A percentile compares a stretch with the other conserved stretches of the same genome.
These are phyloP conservation scores for Mycena epipterygia DNA, from an alignment of 768 basidiomycete species.

Conservation along the genomic window DNA sequence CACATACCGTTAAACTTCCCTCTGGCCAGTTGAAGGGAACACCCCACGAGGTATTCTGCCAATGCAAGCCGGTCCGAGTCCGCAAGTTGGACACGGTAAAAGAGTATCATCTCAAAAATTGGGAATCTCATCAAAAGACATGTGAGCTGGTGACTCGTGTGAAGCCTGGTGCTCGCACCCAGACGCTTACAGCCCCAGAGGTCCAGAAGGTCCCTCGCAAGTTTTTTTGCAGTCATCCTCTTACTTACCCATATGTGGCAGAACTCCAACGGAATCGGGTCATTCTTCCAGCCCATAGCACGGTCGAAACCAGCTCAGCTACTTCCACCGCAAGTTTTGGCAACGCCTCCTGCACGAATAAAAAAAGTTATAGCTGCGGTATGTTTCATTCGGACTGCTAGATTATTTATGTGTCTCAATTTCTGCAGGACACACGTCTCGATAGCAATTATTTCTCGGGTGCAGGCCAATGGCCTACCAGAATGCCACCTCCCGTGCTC, in stretches of 20 bases:
- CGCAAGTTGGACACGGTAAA: neutral
- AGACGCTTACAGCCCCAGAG: neutral
- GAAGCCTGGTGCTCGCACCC: neutral
- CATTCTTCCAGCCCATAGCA: too few relatives aligned
- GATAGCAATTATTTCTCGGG: neutral
- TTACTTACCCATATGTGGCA: too few relatives aligned
- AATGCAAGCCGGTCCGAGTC: neutral
- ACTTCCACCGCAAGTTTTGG: too few relatives aligned
- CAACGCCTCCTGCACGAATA: too few relatives aligned
- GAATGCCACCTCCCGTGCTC: neutral
- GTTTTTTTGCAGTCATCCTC: too few relatives aligned
- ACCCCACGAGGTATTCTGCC: neutral
- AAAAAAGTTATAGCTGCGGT: too few relatives aligned
- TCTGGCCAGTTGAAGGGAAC: neutral
- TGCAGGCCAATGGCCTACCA: neutral
- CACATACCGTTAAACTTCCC: neutral
- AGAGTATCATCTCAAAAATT: neutral
- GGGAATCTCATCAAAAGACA: neutral
- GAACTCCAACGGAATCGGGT: too few relatives aligned
- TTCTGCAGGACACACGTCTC: neutral
- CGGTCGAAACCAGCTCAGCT: too few relatives aligned
- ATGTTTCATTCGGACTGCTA: too few relatives aligned
- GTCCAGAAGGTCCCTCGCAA: neutral
- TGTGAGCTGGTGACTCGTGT: neutral
- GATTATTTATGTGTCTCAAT: too few relatives aligned